phyloP scores from a whole-genome alignment of 1,139 yeast genomes.

The Yamadazyma aaseri region DNA sequence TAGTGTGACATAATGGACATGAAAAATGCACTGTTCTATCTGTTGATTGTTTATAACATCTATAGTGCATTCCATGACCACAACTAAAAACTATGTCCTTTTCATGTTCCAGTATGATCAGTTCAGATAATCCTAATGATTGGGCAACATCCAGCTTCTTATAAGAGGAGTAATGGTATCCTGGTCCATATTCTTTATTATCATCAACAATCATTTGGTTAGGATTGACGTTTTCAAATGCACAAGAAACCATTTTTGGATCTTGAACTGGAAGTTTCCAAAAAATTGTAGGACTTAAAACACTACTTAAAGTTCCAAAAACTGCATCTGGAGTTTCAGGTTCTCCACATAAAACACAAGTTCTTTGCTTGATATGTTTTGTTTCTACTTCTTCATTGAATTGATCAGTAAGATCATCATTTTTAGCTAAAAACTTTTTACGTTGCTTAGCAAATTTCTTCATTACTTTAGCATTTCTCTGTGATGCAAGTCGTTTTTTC shows the following conservation, averaged over 20 bases:
- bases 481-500: constrained; percentile 39
- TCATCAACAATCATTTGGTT: constrained; percentile 28
- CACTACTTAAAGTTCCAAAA: constrained; percentile 56
- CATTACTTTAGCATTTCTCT: constrained; percentile 38
- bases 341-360: constrained; percentile 70
- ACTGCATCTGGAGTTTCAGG: constrained; percentile 41
- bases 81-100: constrained; percentile 54
- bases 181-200: constrained; percentile 1
- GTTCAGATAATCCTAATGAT: neutral
- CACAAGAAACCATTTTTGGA: constrained; percentile 14
- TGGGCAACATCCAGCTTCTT: neutral
- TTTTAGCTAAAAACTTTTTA: constrained; percentile 34
- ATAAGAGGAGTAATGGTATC: constrained; percentile 1
- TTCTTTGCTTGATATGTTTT: constrained; percentile 18
- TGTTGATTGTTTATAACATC: constrained; percentile 45
- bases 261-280: constrained; percentile 46
- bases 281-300: constrained; percentile 37
- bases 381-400: constrained; percentile 10
- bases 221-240: constrained; percentile 22
- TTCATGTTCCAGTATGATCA: constrained; percentile 8
- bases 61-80: constrained; percentile 66
- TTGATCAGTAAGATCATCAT: constrained; percentile 20
- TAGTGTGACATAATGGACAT: constrained; percentile 68
- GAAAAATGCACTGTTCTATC: constrained; percentile 30
- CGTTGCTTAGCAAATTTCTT: constrained; percentile 43